Evolutionary conservation across 1,139 yeast species (phyloP).

Genomic region (Geotrichum citri-aurantii): DNA sequence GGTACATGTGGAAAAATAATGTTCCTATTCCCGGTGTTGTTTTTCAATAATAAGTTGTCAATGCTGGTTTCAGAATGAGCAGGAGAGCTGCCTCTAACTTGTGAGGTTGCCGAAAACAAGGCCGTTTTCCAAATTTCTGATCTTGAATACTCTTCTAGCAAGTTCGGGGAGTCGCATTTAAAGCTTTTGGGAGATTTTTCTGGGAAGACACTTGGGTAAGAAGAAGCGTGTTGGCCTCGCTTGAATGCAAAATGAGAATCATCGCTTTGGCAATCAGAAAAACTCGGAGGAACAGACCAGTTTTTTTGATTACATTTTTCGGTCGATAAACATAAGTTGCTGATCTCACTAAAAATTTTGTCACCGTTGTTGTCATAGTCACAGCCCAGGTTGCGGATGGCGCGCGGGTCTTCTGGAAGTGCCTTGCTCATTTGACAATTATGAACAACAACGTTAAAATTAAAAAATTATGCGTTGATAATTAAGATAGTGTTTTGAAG

Average conservation of each 20-base stretch:
- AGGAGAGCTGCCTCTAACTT: slow-evolving; percentile 2
- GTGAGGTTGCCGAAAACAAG: background rate
- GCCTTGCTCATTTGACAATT: slow-evolving; percentile 8
- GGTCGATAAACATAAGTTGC: slow-evolving; percentile 8
- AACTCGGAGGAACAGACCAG: slow-evolving; percentile 10
- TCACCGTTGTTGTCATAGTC: slow-evolving; percentile 5
- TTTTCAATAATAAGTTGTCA: background rate
- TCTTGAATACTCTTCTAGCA: background rate
- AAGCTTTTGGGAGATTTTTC: slow-evolving; percentile 3
- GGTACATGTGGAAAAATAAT: background rate
- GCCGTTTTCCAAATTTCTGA: background rate
- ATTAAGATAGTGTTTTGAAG: background rate
- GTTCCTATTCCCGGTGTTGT: background rate
- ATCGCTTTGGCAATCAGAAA: background rate
- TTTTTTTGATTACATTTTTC: slow-evolving; percentile 8
- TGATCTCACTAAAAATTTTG: slow-evolving; percentile 11
- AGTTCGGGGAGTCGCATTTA: slow-evolving; percentile 5
- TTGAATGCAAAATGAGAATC: background rate
- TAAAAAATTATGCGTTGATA: background rate
- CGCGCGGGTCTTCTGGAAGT: slow-evolving; percentile 3
- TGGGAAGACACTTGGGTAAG: background rate
- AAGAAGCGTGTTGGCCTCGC: background rate
- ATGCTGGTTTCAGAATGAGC: slow-evolving; percentile 2
- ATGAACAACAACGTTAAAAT: background rate
- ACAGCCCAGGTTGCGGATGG: background rate